Conservation (phyloP, 2,329 filamentous ascomycete genomes). For the Mycosphaerella sp. region DNA sequence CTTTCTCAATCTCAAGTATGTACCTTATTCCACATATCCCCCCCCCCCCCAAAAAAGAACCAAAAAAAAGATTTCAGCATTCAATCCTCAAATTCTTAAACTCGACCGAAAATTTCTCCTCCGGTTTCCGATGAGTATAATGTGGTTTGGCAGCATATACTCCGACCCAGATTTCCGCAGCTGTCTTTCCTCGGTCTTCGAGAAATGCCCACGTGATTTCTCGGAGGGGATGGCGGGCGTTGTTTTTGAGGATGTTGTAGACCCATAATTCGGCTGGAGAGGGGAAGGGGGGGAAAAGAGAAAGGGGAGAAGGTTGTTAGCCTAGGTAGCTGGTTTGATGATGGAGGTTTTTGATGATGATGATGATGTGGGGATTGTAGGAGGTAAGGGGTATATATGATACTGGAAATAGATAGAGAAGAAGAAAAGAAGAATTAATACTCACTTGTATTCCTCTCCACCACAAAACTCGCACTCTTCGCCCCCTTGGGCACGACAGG, state of each 20-base stretch:
- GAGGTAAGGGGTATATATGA: no score
- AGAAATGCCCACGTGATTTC: constrained; percentile 19
- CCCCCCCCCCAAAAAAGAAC: no score
- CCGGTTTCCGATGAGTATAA: constrained; percentile 6
- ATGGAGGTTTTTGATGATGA: no score
- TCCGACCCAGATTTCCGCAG: constrained; percentile 16
- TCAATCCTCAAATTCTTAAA: constrained; percentile 17
- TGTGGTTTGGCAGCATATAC: constrained; percentile 19
- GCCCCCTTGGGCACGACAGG: constrained; percentile 12
- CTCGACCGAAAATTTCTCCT: constrained; percentile 14
- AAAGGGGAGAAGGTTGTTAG: no score
- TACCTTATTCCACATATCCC: no score
- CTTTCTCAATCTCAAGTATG: no score
- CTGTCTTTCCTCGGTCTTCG: constrained; percentile 15
- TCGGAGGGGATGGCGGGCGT: constrained; percentile 38
- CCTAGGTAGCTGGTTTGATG: no score
- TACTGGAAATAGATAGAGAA: no score
- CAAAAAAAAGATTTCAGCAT: no score
- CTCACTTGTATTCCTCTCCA: constrained; percentile 44
- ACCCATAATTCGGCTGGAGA: constrained; percentile 52
- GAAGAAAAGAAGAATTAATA: neutral
- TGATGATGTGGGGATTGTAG: no score
- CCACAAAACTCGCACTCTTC: constrained; percentile 14
- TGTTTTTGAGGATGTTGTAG: constrained; percentile 41
- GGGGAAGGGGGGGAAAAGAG: neutral